A percentile compares a stretch with the other conserved stretches of the same genome.
Conservation (phyloP, 2,329 filamentous ascomycete species). For the Phaeomoniella chlamydospora region DNA sequence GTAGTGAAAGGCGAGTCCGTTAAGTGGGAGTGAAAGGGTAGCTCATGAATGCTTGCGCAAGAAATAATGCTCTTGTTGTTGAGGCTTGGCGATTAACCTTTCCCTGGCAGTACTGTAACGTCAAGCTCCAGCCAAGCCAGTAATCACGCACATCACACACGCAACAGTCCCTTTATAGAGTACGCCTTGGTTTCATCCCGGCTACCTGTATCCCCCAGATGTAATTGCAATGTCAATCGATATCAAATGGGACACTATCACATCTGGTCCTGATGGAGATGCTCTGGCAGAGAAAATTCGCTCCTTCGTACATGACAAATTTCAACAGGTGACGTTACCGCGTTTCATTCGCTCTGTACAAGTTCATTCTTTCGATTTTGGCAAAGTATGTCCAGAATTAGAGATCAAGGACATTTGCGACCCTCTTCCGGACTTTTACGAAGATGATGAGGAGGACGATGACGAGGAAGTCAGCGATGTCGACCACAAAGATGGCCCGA, state of each 20-base stretch:
- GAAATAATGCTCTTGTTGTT: too few relatives aligned
- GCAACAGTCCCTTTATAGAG: too few relatives aligned
- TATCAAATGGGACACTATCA: conserved; percentile 89
- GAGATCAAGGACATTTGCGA: conserved; percentile 96
- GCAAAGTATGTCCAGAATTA: conserved; percentile 64
- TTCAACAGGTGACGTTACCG: conserved; percentile 80
- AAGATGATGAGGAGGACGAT: conserved; percentile 50
- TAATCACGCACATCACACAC: too few relatives aligned
- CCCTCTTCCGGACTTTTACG: conserved; percentile 91
- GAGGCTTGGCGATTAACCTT: too few relatives aligned
- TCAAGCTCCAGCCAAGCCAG: too few relatives aligned
- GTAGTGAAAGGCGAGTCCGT: too few relatives aligned
- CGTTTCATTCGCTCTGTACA: conserved; percentile 95
- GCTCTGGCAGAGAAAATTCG: conserved; percentile 76
- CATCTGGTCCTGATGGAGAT: conserved; percentile 72
- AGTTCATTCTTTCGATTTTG: conserved; percentile 89
- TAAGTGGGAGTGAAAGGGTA: too few relatives aligned
- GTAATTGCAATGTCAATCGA: conserved; percentile 80
- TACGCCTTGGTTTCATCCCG: too few relatives aligned
- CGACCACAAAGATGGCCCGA: background rate
- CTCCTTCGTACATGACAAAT: conserved; percentile 87
- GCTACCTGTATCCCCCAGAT: too few relatives aligned
- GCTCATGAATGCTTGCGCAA: too few relatives aligned
- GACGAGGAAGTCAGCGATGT: conserved; percentile 30
- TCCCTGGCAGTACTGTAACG: too few relatives aligned